Evolutionary conservation across 768 basidiomycete genomes (phyloP), one percentile per base, ranked within the genome.

Genomic region (Omphalotus guepiniiformis): DNA sequence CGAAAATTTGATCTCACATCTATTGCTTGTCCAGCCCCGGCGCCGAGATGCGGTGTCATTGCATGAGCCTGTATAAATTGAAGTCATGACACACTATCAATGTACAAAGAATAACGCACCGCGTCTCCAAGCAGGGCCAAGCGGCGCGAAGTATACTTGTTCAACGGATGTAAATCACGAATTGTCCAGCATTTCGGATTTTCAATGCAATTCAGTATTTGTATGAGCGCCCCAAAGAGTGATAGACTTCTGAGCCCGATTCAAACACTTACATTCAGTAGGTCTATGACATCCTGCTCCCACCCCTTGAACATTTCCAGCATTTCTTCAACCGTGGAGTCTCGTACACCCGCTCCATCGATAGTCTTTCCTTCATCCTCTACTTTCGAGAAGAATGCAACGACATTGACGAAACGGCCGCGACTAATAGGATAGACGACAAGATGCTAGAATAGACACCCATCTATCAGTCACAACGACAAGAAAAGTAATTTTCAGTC

Each of bases 361-460:
- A 55, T 60, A 2, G 39, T 36, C 0, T 69, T 66, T 7, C 60
- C 63, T 43, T 76, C 68, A 15, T 63, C 64, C 21, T 64, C 67
- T 41, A 63, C 61, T 6, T 59, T 50, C 21, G 70, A 57, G 11
- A 56, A 53, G 36, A 74, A 71, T 6, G 69, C 74, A 4, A 69
- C 77, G 23, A 80, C 59, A 51, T 80, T 83, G 49, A 82, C 62
- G 26, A 70, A 59, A 42, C 64, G 65, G 5, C 74, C 78, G 22
- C 69, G 64, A 2, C 75, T 72, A 12, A 82, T 70, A 0, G 76
- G 71, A 58, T 82, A 82, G 0, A 64, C 66, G 4, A 80, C 61
- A 12, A 78, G 46, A 58, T 76, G 72, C 78, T 82, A 28, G 4
- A 39, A 22, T 21, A 13, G 26, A 16, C 15, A 30, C 25, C 18